Evolutionary conservation across 2,329 filamentous ascomycete genomes (phyloP), one percentile per base, ranked within the genome.

Genomic region (Colletotrichum graminicola): DNA sequence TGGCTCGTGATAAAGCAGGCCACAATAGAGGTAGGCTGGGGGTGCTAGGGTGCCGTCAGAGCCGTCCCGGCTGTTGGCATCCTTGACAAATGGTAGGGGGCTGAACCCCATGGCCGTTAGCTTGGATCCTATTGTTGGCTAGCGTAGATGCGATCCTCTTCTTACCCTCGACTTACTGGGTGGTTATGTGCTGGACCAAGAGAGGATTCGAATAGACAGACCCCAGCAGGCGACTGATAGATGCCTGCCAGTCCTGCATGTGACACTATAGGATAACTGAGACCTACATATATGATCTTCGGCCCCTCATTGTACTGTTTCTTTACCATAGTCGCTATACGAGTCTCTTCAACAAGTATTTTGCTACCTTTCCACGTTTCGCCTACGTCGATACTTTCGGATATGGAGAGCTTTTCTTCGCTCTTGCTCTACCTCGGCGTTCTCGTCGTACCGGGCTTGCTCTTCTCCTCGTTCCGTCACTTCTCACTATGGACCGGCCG

Each of bases 361-460:
- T 14, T n/a, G 16, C 32, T 8, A 4, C n/a, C 21, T 23, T 10
- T 16, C 18, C 29, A 11, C 14, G n/a, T 5, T 8, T 18, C 11
- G 4, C 2, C 16, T 5, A 1, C n/a, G 8, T n/a, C 11, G 11
- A n/a, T 12, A 41, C 16, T 5, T 51, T 62, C 47, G 1, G 39
- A 7, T 39, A 84, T 85, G 82, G 82, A 84, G 72, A 78, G 75
- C 59, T 66, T 84, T 62, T 76, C 81, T 39, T 71, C 84, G 21
- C 57, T 85, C 39, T 75, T 85, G 45, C 78, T 86, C 26, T 85
- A 85, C 74, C 76, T 87, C 62, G 84, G 84, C 45, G 78, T 86
- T 41, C 57, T 77, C 21, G 51, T 75, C n/a, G 69, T 77, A 36
- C 84, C 84, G 8, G 81, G 83, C 67, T 77, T 86, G 32, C 73